Base-by-base conservation (phyloP, 2,329 filamentous ascomycete genomes). In the Fusarium luffae region DNA sequence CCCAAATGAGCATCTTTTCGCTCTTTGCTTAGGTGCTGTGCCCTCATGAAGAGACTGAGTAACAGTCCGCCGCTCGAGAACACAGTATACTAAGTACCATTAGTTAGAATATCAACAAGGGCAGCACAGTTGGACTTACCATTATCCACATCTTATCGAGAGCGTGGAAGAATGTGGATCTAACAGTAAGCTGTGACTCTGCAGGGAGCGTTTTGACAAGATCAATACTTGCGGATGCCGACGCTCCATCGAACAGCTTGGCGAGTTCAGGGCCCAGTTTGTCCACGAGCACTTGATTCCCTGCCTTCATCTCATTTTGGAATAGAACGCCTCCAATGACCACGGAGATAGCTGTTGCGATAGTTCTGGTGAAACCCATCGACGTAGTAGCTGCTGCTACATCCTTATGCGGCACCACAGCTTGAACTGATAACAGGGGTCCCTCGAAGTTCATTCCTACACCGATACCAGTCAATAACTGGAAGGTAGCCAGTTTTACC, bases 261-360 rank as follows among this genome's bases (percentile, higher is more conserved):
- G 86, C 86, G 3, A 82, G 78, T 4, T 84, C 72, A 2, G 76
- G 79, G 1, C 85, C 84, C 0, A 91, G 81, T 0, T 82, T 76
- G 18, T 79, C 72, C 14, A 79, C 77, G 44, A 90, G 82, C 14
- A 75, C 70, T 7, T 79, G 69, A 11, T 82, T 81, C 60, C 86
- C 83, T 27, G 78, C 78, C 58, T 85, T 79, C 86, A 92, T 90
- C 49, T 85, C 80, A 74, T 93, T 92, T 75, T 92, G 89, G 78
- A 93, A 93, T 6, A 93, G 83, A 7, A 92, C 89, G 4, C 89
- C 86, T 7, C 91, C 91, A 32, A 92, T 83, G 1, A 92, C 90
- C 47, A 92, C 84, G 1, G 86, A 88, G n/a, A 89, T 84, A 2
- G 88, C 85, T 0, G 87, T 90, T 4, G 87, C 86, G 4, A 92